Evolutionary conservation across 345 rosid species (phyloP).

Genomic region (Erucastrum elatum): DNA sequence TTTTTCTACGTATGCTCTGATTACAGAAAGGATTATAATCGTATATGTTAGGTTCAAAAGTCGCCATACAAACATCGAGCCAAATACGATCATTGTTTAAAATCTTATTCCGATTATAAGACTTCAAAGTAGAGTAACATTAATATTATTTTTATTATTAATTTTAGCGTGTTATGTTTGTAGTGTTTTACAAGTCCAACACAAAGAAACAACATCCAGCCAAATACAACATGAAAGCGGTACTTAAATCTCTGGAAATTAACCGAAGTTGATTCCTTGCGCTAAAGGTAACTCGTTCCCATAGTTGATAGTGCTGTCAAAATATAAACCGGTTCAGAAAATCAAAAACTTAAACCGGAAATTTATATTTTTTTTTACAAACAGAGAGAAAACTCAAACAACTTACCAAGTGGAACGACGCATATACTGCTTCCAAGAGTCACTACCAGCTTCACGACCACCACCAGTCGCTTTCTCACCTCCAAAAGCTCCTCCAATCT

Average conservation of each 20-base stretch:
- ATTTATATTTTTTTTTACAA: background rate
- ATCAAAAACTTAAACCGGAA: background rate
- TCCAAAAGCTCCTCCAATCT: constrained; percentile 97
- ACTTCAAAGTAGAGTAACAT: no score
- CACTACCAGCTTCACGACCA: constrained; percentile 98
- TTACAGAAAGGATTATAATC: background rate
- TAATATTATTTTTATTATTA: background rate
- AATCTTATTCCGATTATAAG: background rate
- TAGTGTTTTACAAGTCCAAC: background rate
- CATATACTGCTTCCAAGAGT: constrained; percentile 99
- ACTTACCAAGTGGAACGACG: constrained; percentile 87
- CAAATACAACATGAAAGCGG: constrained; percentile 16
- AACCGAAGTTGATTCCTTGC: constrained; percentile 96
- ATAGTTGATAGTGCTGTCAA: constrained; percentile 82
- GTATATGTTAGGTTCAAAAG: background rate
- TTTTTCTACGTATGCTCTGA: background rate
- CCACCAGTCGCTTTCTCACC: constrained; percentile 98
- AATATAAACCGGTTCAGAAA: background rate
- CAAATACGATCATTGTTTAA: background rate
- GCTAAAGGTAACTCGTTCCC: constrained; percentile 93
- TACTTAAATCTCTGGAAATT: constrained; percentile 2
- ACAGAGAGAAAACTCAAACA: background rate
- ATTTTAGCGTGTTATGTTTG: background rate
- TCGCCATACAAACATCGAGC: background rate
- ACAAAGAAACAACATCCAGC: background rate